Evolutionary conservation across 2,329 filamentous ascomycete genomes (phyloP), one percentile per base, ranked within the genome.

Genomic region (Pyrenophora teres): DNA sequence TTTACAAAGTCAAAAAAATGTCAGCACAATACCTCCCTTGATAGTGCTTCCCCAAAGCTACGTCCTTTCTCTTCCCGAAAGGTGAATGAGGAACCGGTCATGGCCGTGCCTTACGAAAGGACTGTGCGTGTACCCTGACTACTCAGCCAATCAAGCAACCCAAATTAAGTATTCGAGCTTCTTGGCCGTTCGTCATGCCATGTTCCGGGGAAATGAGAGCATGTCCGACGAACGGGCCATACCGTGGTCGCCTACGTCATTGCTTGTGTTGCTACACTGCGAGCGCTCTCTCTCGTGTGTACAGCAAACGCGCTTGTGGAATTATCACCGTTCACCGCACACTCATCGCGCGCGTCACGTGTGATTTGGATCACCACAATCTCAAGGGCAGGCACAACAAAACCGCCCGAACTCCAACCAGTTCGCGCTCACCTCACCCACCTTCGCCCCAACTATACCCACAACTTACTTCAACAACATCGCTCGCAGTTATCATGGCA

Each of bases 271-370:
- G 36, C 36, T 52, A 46, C 53, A 52, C 53, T 35, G 13, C 40
- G 54, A 39, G 47, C 32, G 25, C 10, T 4, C 10, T 30, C 27
- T 30, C 27, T 10, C 50, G 45, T 41, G 19, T 35, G 33, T 30
- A 52, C n/a, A 47, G 38, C 45, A 59, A 57, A 59, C 51, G 40
- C 25, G 38, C 42, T 46, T 42, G 37, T 31, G 33, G 31, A 10
- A 15, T 36, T 42, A 30, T 46, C 48, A 46, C n/a, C 2, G 30
- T 30, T 7, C 21, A 15, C 19, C 10, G 21, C 13, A 39, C 38
- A 27, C 19, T 16, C 31, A 40, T 13, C 35, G 7, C 30, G 12
- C 23, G 40, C 37, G 18, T 38, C 38, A 49, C 32, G 18, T 32
- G 33, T 27, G 33, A 37, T 39, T 42, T 13, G 25, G 12, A 25